Conservation (phyloP, 768 basidiomycete genomes). For the Clitopilus hobsonii region DNA sequence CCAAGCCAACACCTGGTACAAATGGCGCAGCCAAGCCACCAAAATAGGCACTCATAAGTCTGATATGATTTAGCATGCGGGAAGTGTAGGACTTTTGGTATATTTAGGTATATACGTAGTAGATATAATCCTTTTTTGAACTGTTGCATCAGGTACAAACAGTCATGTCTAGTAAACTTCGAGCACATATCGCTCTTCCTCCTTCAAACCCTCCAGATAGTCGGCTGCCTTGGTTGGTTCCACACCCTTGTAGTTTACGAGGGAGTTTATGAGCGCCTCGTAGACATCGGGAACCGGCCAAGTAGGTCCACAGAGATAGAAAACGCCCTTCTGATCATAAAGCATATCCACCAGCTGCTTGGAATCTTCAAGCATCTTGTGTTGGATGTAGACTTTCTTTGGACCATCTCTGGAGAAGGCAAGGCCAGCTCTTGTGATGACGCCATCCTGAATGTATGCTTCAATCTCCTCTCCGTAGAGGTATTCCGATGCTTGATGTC, state of each 20-base stretch:
- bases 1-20: background rate
- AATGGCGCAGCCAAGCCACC: background rate
- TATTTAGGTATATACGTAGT: background rate
- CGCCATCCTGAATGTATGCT: constrained; percentile 79
- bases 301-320: constrained; percentile 97
- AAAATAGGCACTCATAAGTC: background rate
- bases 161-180: constrained; percentile 53
- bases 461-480: constrained; percentile 97
- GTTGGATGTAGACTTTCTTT: constrained; percentile 96
- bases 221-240: constrained; percentile 64
- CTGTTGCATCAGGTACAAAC: background rate
- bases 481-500: constrained; percentile 92
- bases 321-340: constrained; percentile 69
- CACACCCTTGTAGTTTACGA: constrained; percentile 67
- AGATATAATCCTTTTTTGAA: background rate
- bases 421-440: constrained; percentile 87
- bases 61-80: background rate
- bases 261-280: constrained; percentile 81
- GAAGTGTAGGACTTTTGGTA: background rate
- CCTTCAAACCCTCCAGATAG: constrained; percentile 87
- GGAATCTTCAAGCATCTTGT: constrained; percentile 94
- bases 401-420: constrained; percentile 95
- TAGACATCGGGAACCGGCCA: constrained; percentile 99
- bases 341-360: constrained; percentile 72
- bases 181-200: constrained; percentile 95